Percentiles rank a stretch among this genome's conserved stretches.
Conservation (phyloP, 805 yeast species). For the Saturnispora besseyi region DNA sequence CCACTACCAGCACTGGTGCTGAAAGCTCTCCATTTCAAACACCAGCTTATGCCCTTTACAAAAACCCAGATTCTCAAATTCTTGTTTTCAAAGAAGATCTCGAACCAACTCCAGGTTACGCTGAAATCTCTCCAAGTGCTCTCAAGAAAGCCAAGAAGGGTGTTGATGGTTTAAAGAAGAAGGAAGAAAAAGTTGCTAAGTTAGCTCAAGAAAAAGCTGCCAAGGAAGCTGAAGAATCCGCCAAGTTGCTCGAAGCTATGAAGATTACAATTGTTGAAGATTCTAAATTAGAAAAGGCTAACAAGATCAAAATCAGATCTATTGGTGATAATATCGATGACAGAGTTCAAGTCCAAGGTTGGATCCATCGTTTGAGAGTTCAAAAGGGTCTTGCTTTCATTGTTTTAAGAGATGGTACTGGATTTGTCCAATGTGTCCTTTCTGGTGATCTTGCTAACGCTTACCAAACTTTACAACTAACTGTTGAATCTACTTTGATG, state of each 20-base stretch:
- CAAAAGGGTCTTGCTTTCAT: conserved; percentile 90
- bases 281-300: conserved; percentile 58
- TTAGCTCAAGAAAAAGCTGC: conserved; percentile 43
- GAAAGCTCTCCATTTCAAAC: conserved; percentile 66
- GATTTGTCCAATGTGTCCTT: conserved; percentile 78
- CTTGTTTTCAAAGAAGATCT: conserved; percentile 44
- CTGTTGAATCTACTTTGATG: conserved; percentile 78
- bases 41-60: conserved; percentile 70
- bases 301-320: conserved; percentile 52
- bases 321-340: conserved; percentile 46
- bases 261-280: conserved; percentile 72
- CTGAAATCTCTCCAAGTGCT: conserved; percentile 81
- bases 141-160: conserved; percentile 95
- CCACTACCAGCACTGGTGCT: conserved; percentile 48
- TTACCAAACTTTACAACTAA: conserved; percentile 71
- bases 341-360: conserved; percentile 78
- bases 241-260: conserved; percentile 69
- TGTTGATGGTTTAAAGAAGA: conserved; percentile 82
- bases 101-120: conserved; percentile 46
- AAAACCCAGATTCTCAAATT: conserved; percentile 40
- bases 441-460: conserved; percentile 91
- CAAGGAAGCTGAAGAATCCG: conserved; percentile 62
- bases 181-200: conserved; percentile 56
- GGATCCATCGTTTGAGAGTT: conserved; percentile 90
- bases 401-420: conserved; percentile 93